phyloP scores from a whole-genome alignment of 345 rosid species.

The Zanthoxylum bungeanum region DNA sequence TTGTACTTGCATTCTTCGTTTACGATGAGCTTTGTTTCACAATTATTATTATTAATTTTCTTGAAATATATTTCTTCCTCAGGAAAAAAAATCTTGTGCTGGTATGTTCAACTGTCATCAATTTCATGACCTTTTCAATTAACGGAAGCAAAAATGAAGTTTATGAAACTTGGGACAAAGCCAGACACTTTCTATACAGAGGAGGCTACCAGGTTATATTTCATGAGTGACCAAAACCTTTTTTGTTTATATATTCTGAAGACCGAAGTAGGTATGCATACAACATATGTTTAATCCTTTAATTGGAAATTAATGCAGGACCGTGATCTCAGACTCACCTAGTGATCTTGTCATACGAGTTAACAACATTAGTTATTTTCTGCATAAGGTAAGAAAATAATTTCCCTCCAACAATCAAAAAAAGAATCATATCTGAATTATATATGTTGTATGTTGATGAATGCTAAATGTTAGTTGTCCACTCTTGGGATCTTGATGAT shows the following conservation, averaged over 20 bases:
- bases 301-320: conserved; percentile 52
- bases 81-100: conserved; percentile 1
- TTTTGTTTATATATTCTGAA: background rate
- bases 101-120: conserved; percentile 18
- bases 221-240: too few species aligned
- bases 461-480: background rate
- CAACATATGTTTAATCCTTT: background rate
- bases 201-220: conserved; percentile 95
- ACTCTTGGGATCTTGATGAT: background rate
- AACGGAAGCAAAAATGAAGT: conserved; percentile 66
- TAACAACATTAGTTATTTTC: conserved; percentile 62
- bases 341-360: conserved; percentile 62
- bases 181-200: conserved; percentile 90
- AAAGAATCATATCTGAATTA: background rate
- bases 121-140: conserved; percentile 9
- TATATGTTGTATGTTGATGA: background rate
- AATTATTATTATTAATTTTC: too few species aligned
- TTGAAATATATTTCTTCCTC: background rate
- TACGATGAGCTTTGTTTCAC: background rate
- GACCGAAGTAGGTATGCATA: background rate
- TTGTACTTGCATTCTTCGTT: background rate
- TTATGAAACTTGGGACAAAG: conserved; percentile 87
- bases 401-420: background rate
- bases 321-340: conserved; percentile 59
- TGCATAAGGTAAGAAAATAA: conserved; percentile 64